Evolutionary conservation across 306 rosid genomes (phyloP).

Genomic region (Cucurbita ficifolia): DNA sequence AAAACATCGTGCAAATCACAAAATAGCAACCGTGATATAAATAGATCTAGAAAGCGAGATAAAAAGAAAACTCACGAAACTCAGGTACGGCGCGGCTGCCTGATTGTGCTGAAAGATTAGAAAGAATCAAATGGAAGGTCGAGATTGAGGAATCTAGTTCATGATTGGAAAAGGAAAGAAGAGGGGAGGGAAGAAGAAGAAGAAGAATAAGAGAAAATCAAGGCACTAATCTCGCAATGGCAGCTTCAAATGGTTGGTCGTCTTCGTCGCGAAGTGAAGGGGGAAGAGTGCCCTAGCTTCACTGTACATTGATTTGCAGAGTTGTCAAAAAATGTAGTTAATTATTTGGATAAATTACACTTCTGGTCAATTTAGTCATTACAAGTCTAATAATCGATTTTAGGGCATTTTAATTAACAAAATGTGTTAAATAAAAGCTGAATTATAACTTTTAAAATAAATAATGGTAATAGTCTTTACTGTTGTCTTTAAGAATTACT

Average conservation of each 20-base stretch:
- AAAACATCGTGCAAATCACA: neutral
- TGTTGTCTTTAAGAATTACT: too few relatives aligned
- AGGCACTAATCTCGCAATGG: slow-evolving; percentile 3
- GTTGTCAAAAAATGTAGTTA: neutral
- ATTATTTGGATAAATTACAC: neutral
- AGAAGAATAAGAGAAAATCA: neutral
- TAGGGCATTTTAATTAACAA: too few relatives aligned
- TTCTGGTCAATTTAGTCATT: too few relatives aligned
- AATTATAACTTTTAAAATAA: too few relatives aligned
- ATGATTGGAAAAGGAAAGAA: neutral
- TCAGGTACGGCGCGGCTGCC: neutral
- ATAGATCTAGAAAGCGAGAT: neutral
- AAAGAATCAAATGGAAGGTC: neutral
- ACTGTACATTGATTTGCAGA: neutral
- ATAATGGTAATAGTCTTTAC: too few relatives aligned
- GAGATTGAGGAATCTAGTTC: neutral
- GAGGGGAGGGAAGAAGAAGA: neutral
- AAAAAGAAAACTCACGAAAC: neutral
- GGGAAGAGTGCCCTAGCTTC: neutral
- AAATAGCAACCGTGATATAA: neutral
- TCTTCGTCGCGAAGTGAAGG: neutral
- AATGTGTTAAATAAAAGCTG: too few relatives aligned
- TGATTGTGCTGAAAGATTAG: neutral
- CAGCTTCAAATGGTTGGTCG: neutral
- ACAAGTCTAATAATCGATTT: too few relatives aligned